These are phyloP conservation scores for Penicillium pancosmium DNA, from an alignment of 495 filamentous ascomycete species.

Conservation along the genomic window DNA sequence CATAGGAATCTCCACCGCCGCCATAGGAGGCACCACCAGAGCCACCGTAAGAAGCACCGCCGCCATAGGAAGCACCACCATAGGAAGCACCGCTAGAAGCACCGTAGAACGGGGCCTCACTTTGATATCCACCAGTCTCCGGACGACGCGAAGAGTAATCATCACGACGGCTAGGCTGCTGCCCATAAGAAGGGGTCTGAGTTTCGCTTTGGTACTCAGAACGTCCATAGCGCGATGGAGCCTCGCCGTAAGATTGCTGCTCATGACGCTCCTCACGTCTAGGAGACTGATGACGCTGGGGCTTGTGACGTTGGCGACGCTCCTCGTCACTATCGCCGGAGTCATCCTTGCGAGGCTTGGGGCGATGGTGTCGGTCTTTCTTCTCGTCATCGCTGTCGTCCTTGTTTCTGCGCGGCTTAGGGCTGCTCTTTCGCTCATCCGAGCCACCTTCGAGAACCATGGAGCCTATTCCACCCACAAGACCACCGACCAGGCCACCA, in stretches of 20 bases:
- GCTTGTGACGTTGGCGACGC: constrained; percentile 31
- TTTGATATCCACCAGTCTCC: constrained; percentile 11
- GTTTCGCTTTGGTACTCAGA: constrained; percentile 22
- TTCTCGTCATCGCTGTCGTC: constrained; percentile 38
- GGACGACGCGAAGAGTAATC: constrained; percentile 11
- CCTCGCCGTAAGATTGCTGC: constrained; percentile 25
- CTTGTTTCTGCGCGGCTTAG: constrained; percentile 10
- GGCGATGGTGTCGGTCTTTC: constrained; percentile 17
- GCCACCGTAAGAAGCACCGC: neutral
- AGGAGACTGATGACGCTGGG: neutral
- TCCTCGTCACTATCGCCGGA: constrained; percentile 24
- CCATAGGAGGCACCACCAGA: neutral
- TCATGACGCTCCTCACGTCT: constrained; percentile 42
- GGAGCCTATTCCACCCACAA: constrained; percentile 51
- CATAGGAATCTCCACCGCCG: neutral
- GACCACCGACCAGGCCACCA: constrained; percentile 54
- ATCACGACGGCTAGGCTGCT: constrained; percentile 1
- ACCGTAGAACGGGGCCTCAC: neutral
- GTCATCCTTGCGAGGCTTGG: constrained; percentile 38
- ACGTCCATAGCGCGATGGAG: constrained; percentile 3
- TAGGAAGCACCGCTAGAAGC: constrained; percentile 3
- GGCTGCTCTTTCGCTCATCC: constrained; percentile 18
- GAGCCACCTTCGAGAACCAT: constrained; percentile 43
- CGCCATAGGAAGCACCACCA: neutral
- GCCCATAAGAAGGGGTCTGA: constrained; percentile 7